Evolutionary conservation across 352 stramenopile species (phyloP).

Genomic region (Discostella stelligera): DNA sequence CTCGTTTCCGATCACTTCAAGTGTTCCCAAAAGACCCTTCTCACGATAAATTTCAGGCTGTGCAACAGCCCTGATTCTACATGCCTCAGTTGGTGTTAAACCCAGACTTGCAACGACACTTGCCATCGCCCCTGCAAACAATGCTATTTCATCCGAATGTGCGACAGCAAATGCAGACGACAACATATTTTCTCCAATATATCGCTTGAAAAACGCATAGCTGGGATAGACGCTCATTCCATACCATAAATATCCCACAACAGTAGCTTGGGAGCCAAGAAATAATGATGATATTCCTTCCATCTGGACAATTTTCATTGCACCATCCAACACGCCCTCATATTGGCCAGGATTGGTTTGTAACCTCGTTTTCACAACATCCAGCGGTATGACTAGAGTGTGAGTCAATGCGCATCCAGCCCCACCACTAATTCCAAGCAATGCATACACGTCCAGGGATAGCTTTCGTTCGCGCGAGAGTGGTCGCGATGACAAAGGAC

Average conservation of each 20-base stretch:
- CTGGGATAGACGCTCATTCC: slow-evolving; percentile 84
- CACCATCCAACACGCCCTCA: slow-evolving; percentile 37
- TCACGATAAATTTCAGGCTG: slow-evolving; percentile 71
- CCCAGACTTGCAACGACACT: slow-evolving; percentile 83
- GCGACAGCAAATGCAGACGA: slow-evolving; percentile 53
- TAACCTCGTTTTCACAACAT: slow-evolving; percentile 84
- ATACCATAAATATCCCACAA: slow-evolving; percentile 85
- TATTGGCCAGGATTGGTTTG: slow-evolving; percentile 76
- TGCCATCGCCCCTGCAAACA: slow-evolving; percentile 80
- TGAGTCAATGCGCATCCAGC: slow-evolving; percentile 84
- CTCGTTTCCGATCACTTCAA: slow-evolving; percentile 68
- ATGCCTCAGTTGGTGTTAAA: slow-evolving; percentile 80
- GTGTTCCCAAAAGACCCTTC: slow-evolving; percentile 63
- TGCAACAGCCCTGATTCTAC: slow-evolving; percentile 81
- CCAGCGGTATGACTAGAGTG: slow-evolving; percentile 80
- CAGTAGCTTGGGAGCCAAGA: slow-evolving; percentile 77
- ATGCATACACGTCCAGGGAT: slow-evolving; percentile 65
- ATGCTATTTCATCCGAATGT: slow-evolving; percentile 75
- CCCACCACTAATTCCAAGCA: slow-evolving; percentile 80
- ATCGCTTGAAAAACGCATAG: slow-evolving; percentile 85
- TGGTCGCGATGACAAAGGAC: slow-evolving; percentile 49
- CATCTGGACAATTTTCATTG: slow-evolving; percentile 52
- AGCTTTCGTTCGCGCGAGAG: slow-evolving; percentile 47
- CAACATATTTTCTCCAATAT: slow-evolving; percentile 56
- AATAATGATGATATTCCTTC: slow-evolving; percentile 75